A percentile compares a stretch with the other conserved stretches of the same genome.
These are phyloP conservation scores for Sphaerosporella brunnea DNA, from an alignment of 495 filamentous ascomycete genomes.

Conservation along the genomic window DNA sequence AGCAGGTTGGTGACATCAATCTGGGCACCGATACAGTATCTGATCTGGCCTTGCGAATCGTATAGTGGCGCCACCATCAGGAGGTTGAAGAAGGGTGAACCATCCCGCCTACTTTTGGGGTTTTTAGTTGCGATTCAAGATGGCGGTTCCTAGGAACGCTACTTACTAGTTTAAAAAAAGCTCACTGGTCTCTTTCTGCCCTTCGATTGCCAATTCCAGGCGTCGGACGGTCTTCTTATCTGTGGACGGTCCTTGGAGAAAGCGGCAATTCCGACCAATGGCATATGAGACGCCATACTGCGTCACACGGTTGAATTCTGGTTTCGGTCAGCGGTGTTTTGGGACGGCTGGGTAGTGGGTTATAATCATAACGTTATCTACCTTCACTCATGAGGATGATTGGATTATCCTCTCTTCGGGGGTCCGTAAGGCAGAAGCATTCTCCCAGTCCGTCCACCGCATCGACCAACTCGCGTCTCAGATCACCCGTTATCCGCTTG, in stretches of 20 bases:
- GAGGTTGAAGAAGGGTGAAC: conserved; percentile 52
- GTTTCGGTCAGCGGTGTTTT: background rate
- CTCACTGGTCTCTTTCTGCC: conserved; percentile 46
- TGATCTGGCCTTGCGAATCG: conserved; percentile 39
- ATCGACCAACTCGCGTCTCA: conserved; percentile 22
- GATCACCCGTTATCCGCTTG: conserved; percentile 36
- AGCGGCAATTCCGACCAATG: conserved; percentile 44
- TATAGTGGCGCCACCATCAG: conserved; percentile 44
- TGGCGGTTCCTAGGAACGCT: too few relatives aligned
- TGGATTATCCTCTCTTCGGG: conserved; percentile 53
- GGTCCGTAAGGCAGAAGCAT: conserved; percentile 62
- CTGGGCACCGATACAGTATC: conserved; percentile 47
- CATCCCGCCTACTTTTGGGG: conserved; percentile 33
- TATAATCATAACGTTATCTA: conserved; percentile 26
- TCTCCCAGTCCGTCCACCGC: conserved; percentile 53
- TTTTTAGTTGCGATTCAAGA: background rate
- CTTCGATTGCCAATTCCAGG: conserved; percentile 37
- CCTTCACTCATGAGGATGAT: conserved; percentile 53
- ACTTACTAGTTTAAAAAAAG: conserved; percentile 44
- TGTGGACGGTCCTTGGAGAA: conserved; percentile 45
- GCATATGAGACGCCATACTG: conserved; percentile 43
- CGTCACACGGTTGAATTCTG: conserved; percentile 44
- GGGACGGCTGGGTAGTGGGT: too few relatives aligned
- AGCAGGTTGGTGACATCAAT: conserved; percentile 43
- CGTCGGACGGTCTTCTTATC: conserved; percentile 34